A percentile compares a stretch with the other conserved stretches of the same genome.
phyloP scores from a whole-genome alignment of 78 protist species.

The Dictyostelium brefeldianum region DNA sequence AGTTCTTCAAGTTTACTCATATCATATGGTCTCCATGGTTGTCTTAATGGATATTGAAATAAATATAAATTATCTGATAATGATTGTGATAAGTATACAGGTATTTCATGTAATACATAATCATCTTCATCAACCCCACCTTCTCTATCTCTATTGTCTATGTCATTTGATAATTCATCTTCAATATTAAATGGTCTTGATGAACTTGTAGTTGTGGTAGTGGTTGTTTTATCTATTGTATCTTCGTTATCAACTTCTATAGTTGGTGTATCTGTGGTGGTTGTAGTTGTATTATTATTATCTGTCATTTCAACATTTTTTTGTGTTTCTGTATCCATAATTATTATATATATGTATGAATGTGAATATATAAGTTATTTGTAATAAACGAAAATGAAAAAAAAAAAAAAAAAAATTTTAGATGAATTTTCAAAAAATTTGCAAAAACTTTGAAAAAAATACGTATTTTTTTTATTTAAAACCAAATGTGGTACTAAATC shows the following conservation, averaged over 20 bases:
- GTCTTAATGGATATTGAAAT: constrained; percentile 77
- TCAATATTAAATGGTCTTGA: not conserved
- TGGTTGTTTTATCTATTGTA: not conserved
- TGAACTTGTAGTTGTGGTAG: constrained; percentile 28
- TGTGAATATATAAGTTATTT: no score
- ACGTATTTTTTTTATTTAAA: no score
- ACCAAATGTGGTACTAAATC: no score
- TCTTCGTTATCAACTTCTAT: not conserved
- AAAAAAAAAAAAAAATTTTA: no score
- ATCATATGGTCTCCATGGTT: constrained; percentile 82
- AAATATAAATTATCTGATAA: constrained; percentile 39
- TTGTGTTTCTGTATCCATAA: no score
- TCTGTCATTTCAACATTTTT: no score
- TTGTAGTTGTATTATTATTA: not conserved
- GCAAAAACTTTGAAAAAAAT: no score
- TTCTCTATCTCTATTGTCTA: not conserved
- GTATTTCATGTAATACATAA: constrained; percentile 48
- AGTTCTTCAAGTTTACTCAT: constrained; percentile 46
- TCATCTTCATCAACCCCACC: constrained; percentile 47
- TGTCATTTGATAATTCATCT: not conserved
- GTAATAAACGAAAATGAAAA: no score
- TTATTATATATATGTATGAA: no score
- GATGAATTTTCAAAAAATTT: no score
- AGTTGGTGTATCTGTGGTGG: not conserved
- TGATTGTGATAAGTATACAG: constrained; percentile 54